Evolutionary conservation across 805 yeast species (phyloP).

Genomic region (Blastobotrys peoriensis): DNA sequence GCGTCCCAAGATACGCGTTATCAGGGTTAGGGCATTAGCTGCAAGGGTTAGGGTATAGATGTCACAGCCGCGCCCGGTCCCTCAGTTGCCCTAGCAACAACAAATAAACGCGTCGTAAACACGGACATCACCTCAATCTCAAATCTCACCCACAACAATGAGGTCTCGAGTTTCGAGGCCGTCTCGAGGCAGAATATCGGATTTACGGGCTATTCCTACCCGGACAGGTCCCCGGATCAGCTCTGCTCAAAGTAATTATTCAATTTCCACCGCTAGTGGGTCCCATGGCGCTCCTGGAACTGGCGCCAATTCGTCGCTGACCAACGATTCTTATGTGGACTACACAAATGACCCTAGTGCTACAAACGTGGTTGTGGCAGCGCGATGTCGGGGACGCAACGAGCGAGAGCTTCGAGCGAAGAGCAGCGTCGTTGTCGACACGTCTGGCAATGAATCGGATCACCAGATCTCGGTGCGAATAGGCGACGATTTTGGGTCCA

Average conservation of each 20-base stretch:
- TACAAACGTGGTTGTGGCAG: slow-evolving; percentile 52
- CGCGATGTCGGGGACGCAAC: slow-evolving; percentile 58
- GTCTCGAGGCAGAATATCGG: background rate
- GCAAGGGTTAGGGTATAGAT: too few relatives aligned
- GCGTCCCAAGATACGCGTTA: too few relatives aligned
- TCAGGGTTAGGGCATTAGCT: too few relatives aligned
- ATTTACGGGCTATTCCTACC: background rate
- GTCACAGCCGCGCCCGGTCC: too few relatives aligned
- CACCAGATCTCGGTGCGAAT: slow-evolving; percentile 45
- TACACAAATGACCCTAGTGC: background rate
- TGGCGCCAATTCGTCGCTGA: background rate
- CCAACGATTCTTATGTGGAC: background rate
- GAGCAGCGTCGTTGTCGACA: slow-evolving; percentile 55
- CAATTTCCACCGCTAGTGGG: background rate
- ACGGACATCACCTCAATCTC: too few relatives aligned
- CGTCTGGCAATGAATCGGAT: slow-evolving; percentile 38
- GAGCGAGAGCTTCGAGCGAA: slow-evolving; percentile 51
- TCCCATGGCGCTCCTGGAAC: background rate
- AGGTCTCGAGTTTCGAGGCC: background rate
- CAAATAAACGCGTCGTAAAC: too few relatives aligned
- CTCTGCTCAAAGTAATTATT: too few relatives aligned
- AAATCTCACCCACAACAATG: too few relatives aligned
- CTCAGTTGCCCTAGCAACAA: too few relatives aligned
- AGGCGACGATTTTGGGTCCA: slow-evolving; percentile 23
- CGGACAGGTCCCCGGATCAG: too few relatives aligned